phyloP scores from a whole-genome alignment of 139 green algal genomes.

The Edaphochlamys debaryana region DNA sequence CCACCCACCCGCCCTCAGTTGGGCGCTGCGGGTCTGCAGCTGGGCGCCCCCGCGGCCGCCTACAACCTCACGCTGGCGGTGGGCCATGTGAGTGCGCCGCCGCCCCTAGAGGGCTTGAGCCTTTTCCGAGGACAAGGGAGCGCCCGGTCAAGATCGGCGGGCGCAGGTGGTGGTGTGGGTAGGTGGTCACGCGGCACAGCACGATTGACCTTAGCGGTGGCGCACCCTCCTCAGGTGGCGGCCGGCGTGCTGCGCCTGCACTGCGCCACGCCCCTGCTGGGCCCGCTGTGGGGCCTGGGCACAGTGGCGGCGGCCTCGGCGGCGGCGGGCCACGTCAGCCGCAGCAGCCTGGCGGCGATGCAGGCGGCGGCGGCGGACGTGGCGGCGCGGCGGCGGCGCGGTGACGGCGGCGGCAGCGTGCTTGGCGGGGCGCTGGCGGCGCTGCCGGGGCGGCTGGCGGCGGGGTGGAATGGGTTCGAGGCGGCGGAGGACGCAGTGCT shows the following conservation, averaged over 20 bases:
- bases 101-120: no score
- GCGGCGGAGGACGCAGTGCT: constrained; percentile 18
- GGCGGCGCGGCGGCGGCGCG: not conserved
- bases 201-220: no score
- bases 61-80: constrained; percentile 21
- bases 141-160: no score
- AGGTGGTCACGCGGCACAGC: no score
- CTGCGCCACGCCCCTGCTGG: constrained; percentile 29
- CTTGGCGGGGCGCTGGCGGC: not conserved
- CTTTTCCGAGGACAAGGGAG: no score
- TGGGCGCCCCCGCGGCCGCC: not conserved
- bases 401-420: not conserved
- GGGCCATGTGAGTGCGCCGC: constrained; percentile 13
- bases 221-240: not conserved
- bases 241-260: constrained; percentile 16
- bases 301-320: not conserved
- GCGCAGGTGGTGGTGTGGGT: no score
- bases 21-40: constrained; percentile 3
- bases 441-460: constrained; percentile 1
- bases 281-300: not conserved
- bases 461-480: not conserved
- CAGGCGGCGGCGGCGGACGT: not conserved
- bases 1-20: not conserved
- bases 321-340: constrained; percentile 18
- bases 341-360: constrained; percentile 22